Evolutionary conservation across 2,329 filamentous ascomycete species (phyloP).

Genomic region (Aurifilum marmelostoma): DNA sequence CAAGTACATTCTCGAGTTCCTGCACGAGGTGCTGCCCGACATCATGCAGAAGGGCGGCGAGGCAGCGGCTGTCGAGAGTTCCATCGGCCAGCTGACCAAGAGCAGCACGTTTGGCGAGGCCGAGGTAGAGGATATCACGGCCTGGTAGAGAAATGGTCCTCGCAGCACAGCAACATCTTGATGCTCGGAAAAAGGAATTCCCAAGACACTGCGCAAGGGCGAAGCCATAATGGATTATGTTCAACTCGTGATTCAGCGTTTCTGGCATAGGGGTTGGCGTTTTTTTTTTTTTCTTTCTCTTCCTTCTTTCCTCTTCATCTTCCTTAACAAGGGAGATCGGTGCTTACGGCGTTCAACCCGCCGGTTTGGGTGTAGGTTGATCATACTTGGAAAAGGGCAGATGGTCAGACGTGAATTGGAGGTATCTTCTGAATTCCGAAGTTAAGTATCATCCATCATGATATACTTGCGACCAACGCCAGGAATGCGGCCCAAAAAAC

Average conservation of each 20-base stretch:
- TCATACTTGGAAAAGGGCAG: not conserved
- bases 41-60: constrained; percentile 74
- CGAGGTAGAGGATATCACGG: constrained; percentile 94
- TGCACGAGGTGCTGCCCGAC: constrained; percentile 80
- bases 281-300: not conserved
- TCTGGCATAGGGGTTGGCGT: constrained; percentile 8
- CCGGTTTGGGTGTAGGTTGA: constrained; percentile 10
- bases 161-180: not conserved
- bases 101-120: constrained; percentile 93
- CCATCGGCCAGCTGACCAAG: constrained; percentile 71
- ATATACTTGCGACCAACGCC: not conserved
- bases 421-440: not conserved
- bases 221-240: constrained; percentile 25
- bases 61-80: constrained; percentile 48
- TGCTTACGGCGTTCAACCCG: constrained; percentile 27
- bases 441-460: not conserved
- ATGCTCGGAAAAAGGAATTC: not conserved
- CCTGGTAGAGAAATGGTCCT: constrained; percentile 80
- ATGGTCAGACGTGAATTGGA: too few species aligned
- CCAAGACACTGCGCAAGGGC: constrained; percentile 1
- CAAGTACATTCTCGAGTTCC: constrained; percentile 78
- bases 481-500: too few species aligned
- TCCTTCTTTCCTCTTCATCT: not conserved
- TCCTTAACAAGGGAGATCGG: not conserved
- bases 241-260: constrained; percentile 29